Evolutionary conservation across 164 flowering plant species (phyloP), one percentile per base, ranked within the genome.

Genomic region (Platanus orientalis): DNA sequence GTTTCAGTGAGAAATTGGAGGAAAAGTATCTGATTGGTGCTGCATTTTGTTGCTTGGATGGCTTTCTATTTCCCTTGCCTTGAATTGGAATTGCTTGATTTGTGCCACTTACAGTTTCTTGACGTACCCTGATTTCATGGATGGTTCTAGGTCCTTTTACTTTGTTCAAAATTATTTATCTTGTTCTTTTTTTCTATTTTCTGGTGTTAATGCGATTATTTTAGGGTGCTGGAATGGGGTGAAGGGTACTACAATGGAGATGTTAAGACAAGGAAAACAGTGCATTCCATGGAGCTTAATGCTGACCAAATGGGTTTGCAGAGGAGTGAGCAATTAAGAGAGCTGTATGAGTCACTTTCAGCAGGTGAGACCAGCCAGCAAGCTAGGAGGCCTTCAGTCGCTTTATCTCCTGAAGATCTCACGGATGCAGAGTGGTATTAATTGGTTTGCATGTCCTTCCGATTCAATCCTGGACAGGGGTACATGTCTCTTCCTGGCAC

Each of bases 211-310:
- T 59, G 50, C 52, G n/a, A 42, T 57, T 40, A 62, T 58, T 47
- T 19, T 65, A 90, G 98, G 81, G 79, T 77, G 36, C 61, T 94
- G 85, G 83, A 81, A 67, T 94, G 98, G 98, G 75, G 80, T 49
- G 88, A 83, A 62, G 98, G 98, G 54, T 89, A 86, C 79, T 94
- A 94, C 70, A 91, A 91, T 77, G 98, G 98, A 45, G 97, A 86
- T 32, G 86, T 94, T 4, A 94, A 91, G 84, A 94, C 98, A 17
- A 81, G 91, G 73, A 94, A 86, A 72, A 94, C 97, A 27, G 63
- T 85, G 60, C 92, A 89, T 57, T 66, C 83, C 1, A 73, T 68
- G 45, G 96, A 89, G 48, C 61, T 83, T 1, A 78, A 79, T 64
- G 75, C 81, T 0, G 92, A 86, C 57, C 78, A 80, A 49, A 58